Percentiles rank a stretch among this genome's conserved stretches.
Evolutionary conservation across 257 asterid genomes (phyloP).

Genomic region (Nicotiana benthamiana): DNA sequence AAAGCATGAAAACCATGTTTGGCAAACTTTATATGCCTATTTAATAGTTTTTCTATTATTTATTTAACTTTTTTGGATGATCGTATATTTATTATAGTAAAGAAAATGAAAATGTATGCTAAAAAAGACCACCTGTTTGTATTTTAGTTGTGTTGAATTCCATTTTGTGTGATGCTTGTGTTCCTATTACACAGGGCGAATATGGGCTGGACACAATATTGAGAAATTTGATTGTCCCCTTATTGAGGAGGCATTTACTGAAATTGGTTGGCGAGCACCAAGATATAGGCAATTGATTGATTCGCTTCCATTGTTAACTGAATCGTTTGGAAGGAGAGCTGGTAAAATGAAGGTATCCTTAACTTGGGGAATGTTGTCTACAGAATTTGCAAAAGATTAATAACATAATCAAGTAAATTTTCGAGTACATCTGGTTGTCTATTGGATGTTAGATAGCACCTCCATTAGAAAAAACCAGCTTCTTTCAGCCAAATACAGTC

Average conservation of each 20-base stretch:
- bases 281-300: background rate
- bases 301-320: background rate
- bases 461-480: too few species aligned
- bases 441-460: too few species aligned
- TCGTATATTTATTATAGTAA: too few species aligned
- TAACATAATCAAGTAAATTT: too few species aligned
- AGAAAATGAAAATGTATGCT: too few species aligned
- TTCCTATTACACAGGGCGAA: background rate
- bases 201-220: constrained; percentile 8
- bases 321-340: constrained; percentile 3
- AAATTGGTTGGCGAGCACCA: background rate
- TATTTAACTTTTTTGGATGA: background rate
- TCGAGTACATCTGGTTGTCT: too few species aligned
- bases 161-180: background rate
- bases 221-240: background rate
- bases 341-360: background rate
- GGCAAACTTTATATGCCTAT: too few species aligned
- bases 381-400: too few species aligned
- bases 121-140: too few species aligned
- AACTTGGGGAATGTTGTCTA: background rate
- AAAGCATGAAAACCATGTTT: too few species aligned
- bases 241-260: background rate
- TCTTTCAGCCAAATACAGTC: background rate
- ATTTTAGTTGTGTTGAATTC: background rate
- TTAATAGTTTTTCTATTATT: background rate